A percentile compares a stretch with the other conserved stretches of the same genome.
Evolutionary conservation across 2,329 filamentous ascomycete species (phyloP).

Genomic region (Ceratocystis papillata): DNA sequence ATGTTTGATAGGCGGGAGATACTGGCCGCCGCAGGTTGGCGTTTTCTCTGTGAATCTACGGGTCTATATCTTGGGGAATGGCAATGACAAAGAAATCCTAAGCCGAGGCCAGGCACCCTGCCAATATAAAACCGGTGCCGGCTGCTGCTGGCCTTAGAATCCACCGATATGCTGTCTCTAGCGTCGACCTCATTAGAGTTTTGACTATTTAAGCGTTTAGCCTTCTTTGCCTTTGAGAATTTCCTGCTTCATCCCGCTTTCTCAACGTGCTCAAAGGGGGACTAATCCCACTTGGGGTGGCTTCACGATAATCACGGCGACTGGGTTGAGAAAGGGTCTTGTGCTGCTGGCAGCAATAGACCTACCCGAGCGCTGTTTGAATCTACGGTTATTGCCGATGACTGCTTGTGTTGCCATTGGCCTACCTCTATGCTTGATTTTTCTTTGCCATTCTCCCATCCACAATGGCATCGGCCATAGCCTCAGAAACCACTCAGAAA

Average conservation of each 20-base stretch:
- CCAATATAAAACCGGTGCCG: conserved; percentile 3
- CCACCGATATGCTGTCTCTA: neutral
- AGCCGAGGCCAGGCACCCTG: neutral
- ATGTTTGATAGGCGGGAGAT: neutral
- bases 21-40: too few species aligned
- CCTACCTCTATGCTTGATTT: neutral
- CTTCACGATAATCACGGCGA: neutral
- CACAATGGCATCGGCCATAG: neutral
- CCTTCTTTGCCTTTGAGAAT: too few species aligned
- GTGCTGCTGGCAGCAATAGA: neutral
- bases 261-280: neutral
- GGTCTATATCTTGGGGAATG: too few species aligned
- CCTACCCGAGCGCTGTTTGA: neutral
- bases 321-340: neutral
- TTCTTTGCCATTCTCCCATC: neutral
- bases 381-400: too few species aligned
- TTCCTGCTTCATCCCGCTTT: too few species aligned
- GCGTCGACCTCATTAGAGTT: neutral
- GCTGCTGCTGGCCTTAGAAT: neutral
- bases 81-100: neutral
- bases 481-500: neutral
- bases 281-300: neutral
- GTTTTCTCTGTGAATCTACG: too few species aligned
- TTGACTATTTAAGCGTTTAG: too few species aligned
- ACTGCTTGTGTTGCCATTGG: too few species aligned